Evolutionary conservation across 768 basidiomycete genomes (phyloP), one percentile per base, ranked within the genome.

Genomic region (Naematelia encephala): DNA sequence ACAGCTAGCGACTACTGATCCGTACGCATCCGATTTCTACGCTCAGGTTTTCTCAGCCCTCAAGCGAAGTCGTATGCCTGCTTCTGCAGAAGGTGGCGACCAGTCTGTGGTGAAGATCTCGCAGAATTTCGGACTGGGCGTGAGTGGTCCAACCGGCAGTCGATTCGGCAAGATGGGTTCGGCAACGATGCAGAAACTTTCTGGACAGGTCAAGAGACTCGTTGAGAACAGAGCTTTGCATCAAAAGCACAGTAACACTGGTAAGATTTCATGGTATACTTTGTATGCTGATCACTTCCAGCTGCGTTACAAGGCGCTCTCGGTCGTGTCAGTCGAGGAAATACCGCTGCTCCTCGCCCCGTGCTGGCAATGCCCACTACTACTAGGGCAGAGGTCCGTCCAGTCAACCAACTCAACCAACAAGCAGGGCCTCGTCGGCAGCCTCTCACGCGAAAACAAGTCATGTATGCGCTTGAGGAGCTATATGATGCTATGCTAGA

Each of bases 21-120:
- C 96, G 0, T 98, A 94, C 77, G 86, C 90, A 28, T 94, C 98
- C 63, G 96, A 99, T 75, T 99, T 97, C 76, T 99, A 99, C 72
- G 96, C 92, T 11, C 93, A 98, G 78, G 92, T 97, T 1, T 92
- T 90, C 72, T 87, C 89, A 39, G 89, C 90, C 1, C 84, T 94
- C 58, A 70, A 90, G 52, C 86, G 91, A 84, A 88, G 57, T 78
- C 89, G 81, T 87, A 88, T 55, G 79, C 61, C 57, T 4, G 43
- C 34, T 53, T 60, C 21, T 84, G 86, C 51, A 87, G 52, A 89
- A 50, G 84, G 30, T 1, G 63, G 44, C 2, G 63, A 66, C 3
- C 60, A 63, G 2, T 62, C 87, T 13, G 88, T 96, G 3, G 79
- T 96, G 53, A 90, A 90, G 69, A 90, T 96, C 65, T 86, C 88